Evolutionary conservation across 192 early-diverging fungal genomes (phyloP).

Genomic region (Pilaira anomala): DNA sequence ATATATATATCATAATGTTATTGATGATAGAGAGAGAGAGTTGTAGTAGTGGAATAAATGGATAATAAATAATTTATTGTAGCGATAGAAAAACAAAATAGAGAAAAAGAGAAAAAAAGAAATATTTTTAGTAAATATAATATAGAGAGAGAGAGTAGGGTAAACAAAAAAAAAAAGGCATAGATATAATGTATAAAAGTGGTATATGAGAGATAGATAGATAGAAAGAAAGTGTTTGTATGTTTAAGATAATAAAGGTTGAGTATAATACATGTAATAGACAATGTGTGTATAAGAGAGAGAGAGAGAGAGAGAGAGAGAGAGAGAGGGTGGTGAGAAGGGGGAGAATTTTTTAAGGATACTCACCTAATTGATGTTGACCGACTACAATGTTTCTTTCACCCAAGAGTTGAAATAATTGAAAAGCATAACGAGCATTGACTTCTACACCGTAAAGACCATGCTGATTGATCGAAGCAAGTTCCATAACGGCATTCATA

Average conservation of each 20-base stretch:
- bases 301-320: background rate
- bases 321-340: background rate
- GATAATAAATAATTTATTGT: too few species aligned
- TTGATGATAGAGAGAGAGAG: too few species aligned
- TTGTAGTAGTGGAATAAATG: too few species aligned
- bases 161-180: background rate
- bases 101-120: too few species aligned
- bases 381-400: constrained; percentile 14
- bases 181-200: background rate
- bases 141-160: background rate
- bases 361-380: constrained; percentile 22
- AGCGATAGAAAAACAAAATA: too few species aligned
- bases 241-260: too few species aligned
- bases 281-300: too few species aligned
- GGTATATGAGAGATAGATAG: constrained; percentile 3
- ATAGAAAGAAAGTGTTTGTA: too few species aligned
- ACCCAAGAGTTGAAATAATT: background rate
- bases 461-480: constrained; percentile 19
- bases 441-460: constrained; percentile 1
- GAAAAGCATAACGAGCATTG: background rate
- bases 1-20: background rate
- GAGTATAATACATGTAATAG: too few species aligned
- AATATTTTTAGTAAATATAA: background rate
- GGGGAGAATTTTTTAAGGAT: constrained; percentile 1
- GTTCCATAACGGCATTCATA: constrained; percentile 19